Evolutionary conservation across 2,329 filamentous ascomycete species (phyloP), one percentile per base, ranked within the genome.

Genomic region (Cercospora brassicicola): DNA sequence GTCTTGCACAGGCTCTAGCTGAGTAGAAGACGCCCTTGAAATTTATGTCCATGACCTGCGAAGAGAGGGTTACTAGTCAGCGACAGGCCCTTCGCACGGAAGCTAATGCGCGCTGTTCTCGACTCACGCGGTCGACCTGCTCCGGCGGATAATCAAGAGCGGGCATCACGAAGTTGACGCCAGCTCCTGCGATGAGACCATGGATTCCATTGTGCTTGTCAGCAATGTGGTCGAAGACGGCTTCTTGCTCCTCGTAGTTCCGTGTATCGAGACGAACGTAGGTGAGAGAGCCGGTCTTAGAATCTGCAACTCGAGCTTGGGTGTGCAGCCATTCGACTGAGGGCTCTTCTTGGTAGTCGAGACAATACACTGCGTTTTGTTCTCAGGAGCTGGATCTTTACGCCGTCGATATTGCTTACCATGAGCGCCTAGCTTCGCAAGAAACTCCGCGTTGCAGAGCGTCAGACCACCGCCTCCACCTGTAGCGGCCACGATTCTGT

Each of bases 231-330:
- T 56, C 66, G 18, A 79, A 69, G 11, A 73, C 67, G 0, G 64
- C 57, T 30, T 77, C 70, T 28, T 78, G 67, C 11, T 74, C 68
- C 1, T 69, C 45, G 20, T 76, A 74, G 69, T 84, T 76, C 42
- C 80, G 79, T 9, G 85, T 82, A 66, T 86, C 84, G 42, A 85
- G 79, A 10, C 79, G 80, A 53, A 79, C 76, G 74, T 85, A 86
- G 59, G 82, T 78, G 6, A 86, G 73, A 8, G 73, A 77, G 33
- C 81, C 80, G 61, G 80, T 79, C 67, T 78, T 80, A 53, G 79
- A 69, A 4, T 70, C 72, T 18, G 78, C 69, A 30, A 80, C 73
- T 45, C 79, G 78, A 45, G 79, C 73, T 69, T 82, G 74, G 2
- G 80, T 80, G 9, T 75, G 73, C 20, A 75, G 66, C 73, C 84